A percentile compares a stretch with the other conserved stretches of the same genome.
These are phyloP conservation scores for Elongisporangium anandrum DNA, from an alignment of 352 stramenopile species.

Conservation along the genomic window DNA sequence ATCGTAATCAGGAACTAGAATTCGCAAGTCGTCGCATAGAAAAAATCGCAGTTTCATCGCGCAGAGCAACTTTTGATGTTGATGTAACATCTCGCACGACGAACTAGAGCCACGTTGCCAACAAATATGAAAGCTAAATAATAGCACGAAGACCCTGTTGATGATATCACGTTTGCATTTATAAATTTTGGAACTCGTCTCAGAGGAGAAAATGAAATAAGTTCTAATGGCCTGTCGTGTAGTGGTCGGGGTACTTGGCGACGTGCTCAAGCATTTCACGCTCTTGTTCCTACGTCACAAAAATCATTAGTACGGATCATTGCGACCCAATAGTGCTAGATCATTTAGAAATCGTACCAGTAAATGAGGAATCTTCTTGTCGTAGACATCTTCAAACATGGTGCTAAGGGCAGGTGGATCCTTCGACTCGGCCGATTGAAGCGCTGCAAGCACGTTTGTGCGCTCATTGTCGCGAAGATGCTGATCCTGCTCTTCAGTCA, in stretches of 20 bases:
- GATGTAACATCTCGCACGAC: not conserved
- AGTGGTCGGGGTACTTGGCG: constrained; percentile 92
- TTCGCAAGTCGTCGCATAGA: constrained; percentile 57
- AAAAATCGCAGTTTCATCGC: constrained; percentile 11
- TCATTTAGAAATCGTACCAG: constrained; percentile 34
- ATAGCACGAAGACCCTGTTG: not conserved
- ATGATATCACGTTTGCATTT: not conserved
- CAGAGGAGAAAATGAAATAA: not conserved
- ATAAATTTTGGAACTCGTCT: not conserved
- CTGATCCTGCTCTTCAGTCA: constrained; percentile 84
- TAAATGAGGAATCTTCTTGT: constrained; percentile 92
- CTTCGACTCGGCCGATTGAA: constrained; percentile 90
- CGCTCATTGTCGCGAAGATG: constrained; percentile 86
- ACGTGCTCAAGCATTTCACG: constrained; percentile 88
- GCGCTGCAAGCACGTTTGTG: constrained; percentile 74
- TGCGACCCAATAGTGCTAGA: not conserved
- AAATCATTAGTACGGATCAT: not conserved
- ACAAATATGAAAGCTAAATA: not conserved
- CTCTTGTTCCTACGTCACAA: constrained; percentile 85
- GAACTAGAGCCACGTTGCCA: not conserved
- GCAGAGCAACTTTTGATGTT: not conserved
- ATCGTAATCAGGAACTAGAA: constrained; percentile 49
- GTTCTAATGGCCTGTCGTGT: constrained; percentile 45
- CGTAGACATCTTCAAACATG: constrained; percentile 98
- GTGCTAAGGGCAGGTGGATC: constrained; percentile 77